These are phyloP conservation scores for Talaromyces funiculosus DNA, from an alignment of 2,329 filamentous ascomycete species.

Conservation along the genomic window DNA sequence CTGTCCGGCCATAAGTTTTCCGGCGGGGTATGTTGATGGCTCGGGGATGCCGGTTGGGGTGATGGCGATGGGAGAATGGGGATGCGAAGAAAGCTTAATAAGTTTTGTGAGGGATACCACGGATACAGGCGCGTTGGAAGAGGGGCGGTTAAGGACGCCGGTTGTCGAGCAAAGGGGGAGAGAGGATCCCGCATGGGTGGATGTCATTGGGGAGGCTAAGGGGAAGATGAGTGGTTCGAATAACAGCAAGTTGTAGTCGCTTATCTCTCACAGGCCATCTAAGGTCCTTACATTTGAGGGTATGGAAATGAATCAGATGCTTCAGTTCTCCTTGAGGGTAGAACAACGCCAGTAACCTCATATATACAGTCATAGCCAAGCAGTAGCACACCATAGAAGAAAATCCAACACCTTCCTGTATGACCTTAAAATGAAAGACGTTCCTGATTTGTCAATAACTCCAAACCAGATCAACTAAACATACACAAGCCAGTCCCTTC, in stretches of 20 bases:
- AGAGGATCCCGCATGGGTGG: slow-evolving; percentile 29
- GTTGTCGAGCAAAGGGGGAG: slow-evolving; percentile 4
- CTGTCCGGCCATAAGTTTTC: slow-evolving; percentile 67
- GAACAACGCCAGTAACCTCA: neutral
- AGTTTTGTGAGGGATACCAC: slow-evolving; percentile 45
- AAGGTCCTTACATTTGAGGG: neutral
- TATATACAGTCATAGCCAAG: neutral
- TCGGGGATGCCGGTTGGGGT: slow-evolving; percentile 45
- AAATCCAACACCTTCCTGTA: neutral
- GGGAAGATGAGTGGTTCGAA: slow-evolving; percentile 7
- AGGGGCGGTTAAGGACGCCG: slow-evolving; percentile 26
- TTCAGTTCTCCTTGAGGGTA: neutral
- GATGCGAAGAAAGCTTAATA: slow-evolving; percentile 48
- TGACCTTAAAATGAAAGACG: neutral
- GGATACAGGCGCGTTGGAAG: slow-evolving; percentile 1
- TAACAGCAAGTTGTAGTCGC: slow-evolving; percentile 7
- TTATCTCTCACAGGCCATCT: neutral
- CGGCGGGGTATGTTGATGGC: slow-evolving; percentile 63
- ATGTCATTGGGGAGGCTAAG: slow-evolving; percentile 29
- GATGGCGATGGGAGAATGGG: slow-evolving; percentile 53
- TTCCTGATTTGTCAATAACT: neutral
- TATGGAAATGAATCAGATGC: neutral
- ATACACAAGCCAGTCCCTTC: neutral
- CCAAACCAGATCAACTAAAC: neutral
- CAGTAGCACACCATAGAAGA: neutral